Base-by-base conservation (phyloP, 2,329 filamentous ascomycete species). In the Colletotrichum scovillei region DNA sequence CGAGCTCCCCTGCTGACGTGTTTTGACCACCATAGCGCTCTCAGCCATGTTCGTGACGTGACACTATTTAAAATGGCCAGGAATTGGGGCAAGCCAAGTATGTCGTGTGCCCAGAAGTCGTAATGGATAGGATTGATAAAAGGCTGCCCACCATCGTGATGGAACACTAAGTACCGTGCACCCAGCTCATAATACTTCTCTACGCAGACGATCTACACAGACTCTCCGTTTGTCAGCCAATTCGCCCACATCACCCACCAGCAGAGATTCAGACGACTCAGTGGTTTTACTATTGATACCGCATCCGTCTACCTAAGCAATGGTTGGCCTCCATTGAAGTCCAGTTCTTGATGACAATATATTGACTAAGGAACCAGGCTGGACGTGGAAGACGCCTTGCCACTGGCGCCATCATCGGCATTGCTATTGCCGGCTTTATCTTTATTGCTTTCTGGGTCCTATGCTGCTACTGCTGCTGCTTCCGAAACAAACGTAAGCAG, bases 381-480 rank as follows among this genome's bases (percentile, higher is more conserved):
- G 63, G 68, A 59, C 72, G 72, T 5, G 62, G 74, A 62, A 65
- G 72, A 63, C 74, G 74, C 57, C 68, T 74, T n/a, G 74, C 74
- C 19, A 74, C 72, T 16, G 72, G 74, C 28, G 74, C 68, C 12
- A 73, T 75, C 35, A 38, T 75, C 53, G 74, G 74, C 14, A 73
- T 75, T 30, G 74, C 72, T 58, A 75, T 75, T 12, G 72, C 68
- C 26, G 68, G 72, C 7, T 74, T 74, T 22, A 5, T 74, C 22
- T 73, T 75, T 12, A 35, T 70, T 28, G 64, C 66, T 22, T 67
- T 74, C 46, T 66, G 56, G 46, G 49, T 38, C 5, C 53, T 73
- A 7, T 75, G 74, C 46, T 72, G 65, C 58, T 74, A 74, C 35
- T 75, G 68, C 46, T 75, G 74, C 19, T 75, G 72, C 35, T 75